Percentiles rank a stretch among this genome's conserved stretches.
These are phyloP conservation scores for Russula ochroleuca DNA, from an alignment of 768 basidiomycete genomes.

Conservation along the genomic window DNA sequence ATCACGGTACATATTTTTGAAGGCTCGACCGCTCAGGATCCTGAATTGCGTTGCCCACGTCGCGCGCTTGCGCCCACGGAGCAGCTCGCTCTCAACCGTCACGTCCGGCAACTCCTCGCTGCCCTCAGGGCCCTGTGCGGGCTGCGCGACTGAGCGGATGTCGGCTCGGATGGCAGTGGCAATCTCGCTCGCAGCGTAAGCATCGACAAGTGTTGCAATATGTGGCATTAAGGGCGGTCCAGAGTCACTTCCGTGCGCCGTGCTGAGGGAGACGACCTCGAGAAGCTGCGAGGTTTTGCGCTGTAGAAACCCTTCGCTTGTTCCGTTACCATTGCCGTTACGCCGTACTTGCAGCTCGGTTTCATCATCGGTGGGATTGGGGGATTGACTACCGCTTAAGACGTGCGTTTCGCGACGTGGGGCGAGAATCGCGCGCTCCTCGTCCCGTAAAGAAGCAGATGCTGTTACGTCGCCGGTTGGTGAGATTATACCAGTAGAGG, in stretches of 20 bases:
- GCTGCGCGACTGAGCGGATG: constrained; percentile 43
- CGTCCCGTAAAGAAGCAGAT: constrained; percentile 50
- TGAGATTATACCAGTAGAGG: constrained; percentile 31
- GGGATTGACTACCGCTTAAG: constrained; percentile 31
- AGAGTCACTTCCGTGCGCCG: constrained; percentile 34
- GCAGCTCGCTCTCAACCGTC: constrained; percentile 57
- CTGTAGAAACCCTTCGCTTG: constrained; percentile 46
- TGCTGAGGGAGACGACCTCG: constrained; percentile 46
- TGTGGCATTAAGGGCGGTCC: constrained; percentile 46
- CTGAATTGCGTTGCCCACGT: constrained; percentile 87
- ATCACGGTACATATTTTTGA: constrained; percentile 97
- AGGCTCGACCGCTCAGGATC: constrained; percentile 91
- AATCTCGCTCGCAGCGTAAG: constrained; percentile 64
- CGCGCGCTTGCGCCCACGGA: constrained; percentile 75
- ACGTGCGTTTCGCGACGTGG: neutral
- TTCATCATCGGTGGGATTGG: constrained; percentile 40
- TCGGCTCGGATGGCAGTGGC: constrained; percentile 59
- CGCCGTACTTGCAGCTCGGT: constrained; percentile 51
- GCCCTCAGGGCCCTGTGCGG: constrained; percentile 33
- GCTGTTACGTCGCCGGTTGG: constrained; percentile 35
- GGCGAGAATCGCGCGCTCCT: constrained; percentile 56
- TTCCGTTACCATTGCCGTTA: constrained; percentile 40
- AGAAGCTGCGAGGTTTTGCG: constrained; percentile 71
- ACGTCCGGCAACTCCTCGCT: constrained; percentile 60
- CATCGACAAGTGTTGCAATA: constrained; percentile 66